These are phyloP conservation scores for Fusarium duplospermum DNA, from an alignment of 2,329 filamentous ascomycete species.

Conservation along the genomic window DNA sequence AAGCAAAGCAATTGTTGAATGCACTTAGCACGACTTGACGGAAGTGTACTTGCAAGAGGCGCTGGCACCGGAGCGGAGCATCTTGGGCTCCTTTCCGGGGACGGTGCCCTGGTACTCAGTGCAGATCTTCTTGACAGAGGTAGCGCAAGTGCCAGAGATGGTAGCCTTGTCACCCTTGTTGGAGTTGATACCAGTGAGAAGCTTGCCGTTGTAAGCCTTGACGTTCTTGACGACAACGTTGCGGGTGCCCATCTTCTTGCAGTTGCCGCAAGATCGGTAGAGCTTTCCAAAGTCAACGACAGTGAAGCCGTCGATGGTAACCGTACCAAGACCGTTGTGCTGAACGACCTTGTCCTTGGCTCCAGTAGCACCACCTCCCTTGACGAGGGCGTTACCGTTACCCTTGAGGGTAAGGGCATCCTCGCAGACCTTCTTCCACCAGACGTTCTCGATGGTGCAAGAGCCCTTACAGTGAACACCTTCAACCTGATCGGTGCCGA, in stretches of 20 bases:
- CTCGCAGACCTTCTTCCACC: constrained; percentile 42
- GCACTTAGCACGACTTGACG: constrained; percentile 36
- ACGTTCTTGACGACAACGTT: constrained; percentile 41
- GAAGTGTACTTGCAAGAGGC: constrained; percentile 38
- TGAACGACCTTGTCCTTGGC: constrained; percentile 41
- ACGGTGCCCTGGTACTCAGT: constrained; percentile 37
- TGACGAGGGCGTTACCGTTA: constrained; percentile 34
- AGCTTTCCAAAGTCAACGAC: constrained; percentile 43
- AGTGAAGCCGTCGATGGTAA: constrained; percentile 41
- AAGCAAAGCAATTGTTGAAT: not conserved
- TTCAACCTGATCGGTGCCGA: constrained; percentile 37
- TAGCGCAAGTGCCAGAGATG: constrained; percentile 35
- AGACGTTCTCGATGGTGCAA: constrained; percentile 41
- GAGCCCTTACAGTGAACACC: constrained; percentile 39
- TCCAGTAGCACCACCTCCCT: constrained; percentile 39
- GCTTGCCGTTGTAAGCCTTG: constrained; percentile 39
- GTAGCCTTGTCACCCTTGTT: constrained; percentile 39
- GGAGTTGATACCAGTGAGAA: constrained; percentile 42
- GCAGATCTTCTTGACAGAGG: constrained; percentile 39
- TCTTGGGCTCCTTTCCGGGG: constrained; percentile 43
- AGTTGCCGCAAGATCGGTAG: constrained; percentile 43
- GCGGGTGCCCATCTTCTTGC: constrained; percentile 43
- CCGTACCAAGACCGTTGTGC: constrained; percentile 41
- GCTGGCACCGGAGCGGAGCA: constrained; percentile 37
- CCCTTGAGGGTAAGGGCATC: constrained; percentile 39